phyloP scores from a whole-genome alignment of 1,284 basidiomycete genomes.

The Cutaneotrichosporon curvatum region DNA sequence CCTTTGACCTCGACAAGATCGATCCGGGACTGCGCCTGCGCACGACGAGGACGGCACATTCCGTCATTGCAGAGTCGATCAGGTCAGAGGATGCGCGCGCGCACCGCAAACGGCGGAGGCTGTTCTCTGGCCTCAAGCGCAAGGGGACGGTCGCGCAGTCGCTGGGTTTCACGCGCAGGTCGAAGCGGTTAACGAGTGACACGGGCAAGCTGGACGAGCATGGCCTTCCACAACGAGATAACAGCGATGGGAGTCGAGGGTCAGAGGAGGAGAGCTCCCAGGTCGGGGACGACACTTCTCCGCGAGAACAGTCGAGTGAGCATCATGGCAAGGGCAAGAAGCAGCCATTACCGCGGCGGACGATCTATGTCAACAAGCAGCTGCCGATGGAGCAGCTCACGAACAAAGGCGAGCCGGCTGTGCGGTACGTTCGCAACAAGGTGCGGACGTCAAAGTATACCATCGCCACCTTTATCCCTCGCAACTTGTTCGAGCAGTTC shows the following conservation, averaged over 20 bases:
- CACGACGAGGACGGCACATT: conserved; percentile 79
- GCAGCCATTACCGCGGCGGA: conserved; percentile 52
- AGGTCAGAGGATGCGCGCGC: conserved; percentile 66
- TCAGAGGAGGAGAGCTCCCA: background rate
- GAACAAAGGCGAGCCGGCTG: conserved; percentile 64
- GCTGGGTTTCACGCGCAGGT: background rate
- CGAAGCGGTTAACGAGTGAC: background rate
- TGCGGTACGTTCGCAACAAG: conserved; percentile 81
- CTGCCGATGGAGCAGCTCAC: conserved; percentile 23
- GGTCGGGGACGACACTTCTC: background rate
- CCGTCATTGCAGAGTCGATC: conserved; percentile 77
- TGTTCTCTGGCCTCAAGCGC: conserved; percentile 48
- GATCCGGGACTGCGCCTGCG: conserved; percentile 78
- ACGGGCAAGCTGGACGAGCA: background rate
- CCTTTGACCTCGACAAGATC: conserved; percentile 50
- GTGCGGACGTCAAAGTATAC: conserved; percentile 94
- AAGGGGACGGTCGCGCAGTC: background rate
- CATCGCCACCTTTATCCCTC: conserved; percentile 82
- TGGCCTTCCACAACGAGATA: background rate
- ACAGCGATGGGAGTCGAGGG: conserved; percentile 1
- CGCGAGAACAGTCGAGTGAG: background rate
- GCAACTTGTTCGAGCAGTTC: conserved; percentile 88
- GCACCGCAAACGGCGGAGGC: conserved; percentile 49
- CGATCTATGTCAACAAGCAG: conserved; percentile 62
- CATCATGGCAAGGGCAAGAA: conserved; percentile 10